Base-by-base conservation (phyloP, 768 basidiomycete genomes). In the Trametes elegans region DNA sequence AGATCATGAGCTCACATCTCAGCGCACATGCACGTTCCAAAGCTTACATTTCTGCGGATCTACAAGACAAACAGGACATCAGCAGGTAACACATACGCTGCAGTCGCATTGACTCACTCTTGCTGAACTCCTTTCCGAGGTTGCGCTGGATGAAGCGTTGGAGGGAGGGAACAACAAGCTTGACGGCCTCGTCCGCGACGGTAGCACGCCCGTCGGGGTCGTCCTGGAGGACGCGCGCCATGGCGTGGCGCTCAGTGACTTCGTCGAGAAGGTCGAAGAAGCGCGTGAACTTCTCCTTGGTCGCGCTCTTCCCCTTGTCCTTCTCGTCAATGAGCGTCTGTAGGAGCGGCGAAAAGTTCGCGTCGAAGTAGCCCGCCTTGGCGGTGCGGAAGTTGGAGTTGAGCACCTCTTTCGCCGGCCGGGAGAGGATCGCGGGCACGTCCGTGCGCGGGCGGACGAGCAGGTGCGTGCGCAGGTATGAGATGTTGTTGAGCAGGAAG, bases 241-340 rank as follows among this genome's bases (percentile, higher is more conserved):
- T 66, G 57, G 78, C 76, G 69, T 93, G 91, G 40, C 90, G 71
- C 66, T 93, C 90, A 44, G 83, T 74, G 19, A 90, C 79, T 64
- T 92, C 91, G 26, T 93, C 91, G 58, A 93, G 70, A 34, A 88
- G 66, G 60, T 90, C 88, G 61, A 86, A 93, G 70, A 93, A 93
- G 53, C 83, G 74, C 28, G 84, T 89, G 66, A 89, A 87, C 70
- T 87, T 90, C 71, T 92, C 90, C 71, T 93, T 93, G 14, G 81
- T 81, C 3, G 81, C 82, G 3, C 79, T 76, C 69, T 81, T 82
- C 24, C 72, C 62, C 68, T 80, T 82, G 27, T 69, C 75, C 46
- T 68, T 70, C 72, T 83, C 73, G 73, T 81, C 66, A 70, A 76
- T 70, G 50, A 82, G 70, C 18, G 78, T 62, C 53, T 88, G 86